Evolutionary conservation across 2,329 filamentous ascomycete species (phyloP), one percentile per base, ranked within the genome.

Genomic region (Curvularia sp.): DNA sequence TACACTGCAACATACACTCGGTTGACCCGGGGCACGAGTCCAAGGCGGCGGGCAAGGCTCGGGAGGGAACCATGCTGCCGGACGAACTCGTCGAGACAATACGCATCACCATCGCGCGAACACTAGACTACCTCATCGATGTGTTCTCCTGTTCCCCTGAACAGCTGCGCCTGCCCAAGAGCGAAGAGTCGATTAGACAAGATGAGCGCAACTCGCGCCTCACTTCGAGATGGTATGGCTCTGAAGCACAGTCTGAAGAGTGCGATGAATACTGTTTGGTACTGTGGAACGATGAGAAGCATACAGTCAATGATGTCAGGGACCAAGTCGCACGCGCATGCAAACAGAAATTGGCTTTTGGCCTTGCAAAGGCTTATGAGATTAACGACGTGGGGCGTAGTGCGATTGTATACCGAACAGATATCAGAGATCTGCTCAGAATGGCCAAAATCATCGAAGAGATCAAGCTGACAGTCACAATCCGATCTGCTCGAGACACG

Each of bases 261-360:
- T 84, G 89, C 24, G 86, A 86, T 12, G 92, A 97, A 68, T 99
- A 90, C 76, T 90, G 91, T 5, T 81, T 99, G 44, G 82, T 97
- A 15, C 82, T 99, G 5, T 99, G 95, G 95, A 99, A 99, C 69
- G 95, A 99, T 65, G 95, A 99, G 79, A 99, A 99, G 77, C 95
- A 99, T 75, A 99, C 95, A 0, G 89, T 98, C 43, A 86, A 88
- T 47, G 95, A 99, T 75, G 94, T 99, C 5, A 85, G 89, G 66
- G 88, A 96, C 57, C 94, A 98, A 75, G 92, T 99, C 22, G 90
- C 92, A 3, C 86, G 94, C 64, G 95, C 95, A 49, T 99, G 95
- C 80, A 87, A 86, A 60, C 89, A 91, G 65, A 86, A 88, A 6
- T 81, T 84, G 60, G 82, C 81, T 5, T 90, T 92, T 61, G 94